Conservation (phyloP, 2,329 filamentous ascomycete genomes). For the Aspergillus sojae region DNA sequence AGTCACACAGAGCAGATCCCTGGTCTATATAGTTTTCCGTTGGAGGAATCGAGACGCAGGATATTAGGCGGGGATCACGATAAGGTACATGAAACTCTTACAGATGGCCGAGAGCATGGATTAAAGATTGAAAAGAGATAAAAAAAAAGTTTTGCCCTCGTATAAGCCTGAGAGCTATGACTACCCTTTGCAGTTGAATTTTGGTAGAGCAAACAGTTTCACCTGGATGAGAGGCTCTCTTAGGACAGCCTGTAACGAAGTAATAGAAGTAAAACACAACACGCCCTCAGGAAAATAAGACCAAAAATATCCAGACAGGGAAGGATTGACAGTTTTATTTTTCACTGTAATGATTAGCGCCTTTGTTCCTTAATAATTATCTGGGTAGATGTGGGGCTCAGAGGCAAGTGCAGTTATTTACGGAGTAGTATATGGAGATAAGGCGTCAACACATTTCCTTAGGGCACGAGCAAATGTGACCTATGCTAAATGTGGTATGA, state of each 20-base stretch:
- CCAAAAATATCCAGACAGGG: not conserved
- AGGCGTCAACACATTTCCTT: not conserved
- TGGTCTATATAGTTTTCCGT: not conserved
- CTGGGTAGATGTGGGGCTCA: constrained; percentile 18
- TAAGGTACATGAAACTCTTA: not conserved
- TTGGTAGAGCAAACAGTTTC: not conserved
- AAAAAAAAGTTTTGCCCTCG: not conserved
- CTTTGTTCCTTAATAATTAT: constrained; percentile 9
- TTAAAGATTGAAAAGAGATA: too few species aligned
- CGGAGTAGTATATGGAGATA: not conserved
- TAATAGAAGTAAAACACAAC: not conserved
- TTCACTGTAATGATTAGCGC: constrained; percentile 4
- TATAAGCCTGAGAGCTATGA: too few species aligned
- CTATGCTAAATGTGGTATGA: not conserved
- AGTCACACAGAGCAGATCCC: too few species aligned
- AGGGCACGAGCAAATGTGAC: not conserved
- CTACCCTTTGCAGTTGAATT: not conserved
- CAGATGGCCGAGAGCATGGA: not conserved
- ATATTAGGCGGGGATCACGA: not conserved
- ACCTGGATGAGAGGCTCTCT: not conserved
- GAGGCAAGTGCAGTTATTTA: not conserved
- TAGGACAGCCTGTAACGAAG: not conserved
- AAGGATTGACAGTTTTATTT: constrained; percentile 14
- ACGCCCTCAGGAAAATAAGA: not conserved
- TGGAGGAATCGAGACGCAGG: too few species aligned